Evolutionary conservation across 176 grass and related monocot species (phyloP).

Genomic region (Panicum miliaceum): DNA sequence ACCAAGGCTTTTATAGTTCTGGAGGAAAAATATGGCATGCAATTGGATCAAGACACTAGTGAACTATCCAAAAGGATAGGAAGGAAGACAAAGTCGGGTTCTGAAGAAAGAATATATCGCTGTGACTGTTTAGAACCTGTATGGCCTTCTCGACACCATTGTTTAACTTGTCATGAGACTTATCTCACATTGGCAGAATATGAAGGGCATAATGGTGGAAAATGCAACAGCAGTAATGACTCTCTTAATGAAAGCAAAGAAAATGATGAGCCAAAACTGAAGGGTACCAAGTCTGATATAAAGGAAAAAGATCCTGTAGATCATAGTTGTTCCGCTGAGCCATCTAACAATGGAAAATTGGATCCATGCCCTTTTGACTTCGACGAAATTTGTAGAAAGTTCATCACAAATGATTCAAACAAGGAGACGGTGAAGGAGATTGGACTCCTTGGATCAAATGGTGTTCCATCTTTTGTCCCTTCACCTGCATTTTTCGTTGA

Average conservation of each 20-base stretch:
- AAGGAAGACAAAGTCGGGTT: slow-evolving; percentile 61
- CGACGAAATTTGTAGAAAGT: slow-evolving; percentile 78
- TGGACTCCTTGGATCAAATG: slow-evolving; percentile 79
- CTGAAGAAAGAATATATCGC: slow-evolving; percentile 71
- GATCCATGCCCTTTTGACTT: slow-evolving; percentile 82
- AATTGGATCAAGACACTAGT: slow-evolving; percentile 58
- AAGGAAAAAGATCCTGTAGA: slow-evolving; percentile 58
- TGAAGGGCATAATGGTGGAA: slow-evolving; percentile 78
- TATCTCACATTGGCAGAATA: slow-evolving; percentile 60
- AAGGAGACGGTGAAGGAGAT: slow-evolving; percentile 82
- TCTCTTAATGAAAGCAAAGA: slow-evolving; percentile 54
- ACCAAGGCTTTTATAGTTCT: slow-evolving; percentile 73
- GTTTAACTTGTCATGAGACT: slow-evolving; percentile 81
- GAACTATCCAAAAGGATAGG: slow-evolving; percentile 66
- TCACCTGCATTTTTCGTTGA: slow-evolving; percentile 70
- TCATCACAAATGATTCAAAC: slow-evolving; percentile 74
- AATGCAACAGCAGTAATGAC: slow-evolving; percentile 50
- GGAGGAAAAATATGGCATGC: slow-evolving; percentile 73
- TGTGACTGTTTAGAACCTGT: slow-evolving; percentile 89
- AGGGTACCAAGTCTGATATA: slow-evolving; percentile 54
- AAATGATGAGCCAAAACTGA: slow-evolving; percentile 60
- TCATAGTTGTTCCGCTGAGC: slow-evolving; percentile 30
- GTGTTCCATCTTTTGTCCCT: slow-evolving; percentile 75
- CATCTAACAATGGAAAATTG: slow-evolving; percentile 45
- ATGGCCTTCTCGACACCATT: slow-evolving; percentile 84